phyloP scores from a whole-genome alignment of 345 rosid species.

The Lepidium didymum region DNA sequence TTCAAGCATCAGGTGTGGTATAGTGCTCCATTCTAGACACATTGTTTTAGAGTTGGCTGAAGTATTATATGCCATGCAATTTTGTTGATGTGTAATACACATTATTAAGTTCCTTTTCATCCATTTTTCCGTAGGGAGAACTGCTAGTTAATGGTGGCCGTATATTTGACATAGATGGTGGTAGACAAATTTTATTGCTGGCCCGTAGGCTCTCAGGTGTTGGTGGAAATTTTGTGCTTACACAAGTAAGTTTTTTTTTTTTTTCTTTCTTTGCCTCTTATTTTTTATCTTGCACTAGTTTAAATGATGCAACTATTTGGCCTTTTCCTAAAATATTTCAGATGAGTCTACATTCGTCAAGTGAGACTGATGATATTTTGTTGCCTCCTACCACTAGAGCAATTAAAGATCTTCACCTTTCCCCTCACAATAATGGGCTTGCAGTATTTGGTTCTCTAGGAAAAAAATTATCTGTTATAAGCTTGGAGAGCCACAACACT shows the following conservation, averaged over 20 bases:
- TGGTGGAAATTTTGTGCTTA: conserved; percentile 51
- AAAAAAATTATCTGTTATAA: conserved; percentile 67
- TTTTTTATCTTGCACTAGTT: not conserved
- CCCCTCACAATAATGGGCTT: conserved; percentile 48
- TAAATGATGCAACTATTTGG: conserved; percentile 11
- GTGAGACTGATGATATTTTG: conserved; percentile 58
- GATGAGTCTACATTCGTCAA: conserved; percentile 61
- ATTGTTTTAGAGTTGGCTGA: not conserved
- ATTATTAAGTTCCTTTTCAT: conserved; percentile 5
- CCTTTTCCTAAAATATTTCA: conserved; percentile 29
- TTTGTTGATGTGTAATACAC: not conserved
- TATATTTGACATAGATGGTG: conserved; percentile 62
- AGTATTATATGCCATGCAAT: not conserved
- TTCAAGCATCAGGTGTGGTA: conserved; percentile 51
- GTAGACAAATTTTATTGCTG: conserved; percentile 44
- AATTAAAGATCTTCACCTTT: conserved; percentile 69
- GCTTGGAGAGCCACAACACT: conserved; percentile 68
- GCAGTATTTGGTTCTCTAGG: conserved; percentile 74
- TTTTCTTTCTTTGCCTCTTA: conserved; percentile 4
- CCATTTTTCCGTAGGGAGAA: conserved; percentile 35
- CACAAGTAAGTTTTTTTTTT: conserved; percentile 55
- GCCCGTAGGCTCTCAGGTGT: conserved; percentile 53
- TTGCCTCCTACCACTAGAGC: conserved; percentile 55
- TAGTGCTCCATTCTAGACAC: not conserved
- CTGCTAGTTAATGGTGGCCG: conserved; percentile 65